These are phyloP conservation scores for Trypanosoma lewisi DNA, from an alignment of 208 protist species.

Conservation along the genomic window DNA sequence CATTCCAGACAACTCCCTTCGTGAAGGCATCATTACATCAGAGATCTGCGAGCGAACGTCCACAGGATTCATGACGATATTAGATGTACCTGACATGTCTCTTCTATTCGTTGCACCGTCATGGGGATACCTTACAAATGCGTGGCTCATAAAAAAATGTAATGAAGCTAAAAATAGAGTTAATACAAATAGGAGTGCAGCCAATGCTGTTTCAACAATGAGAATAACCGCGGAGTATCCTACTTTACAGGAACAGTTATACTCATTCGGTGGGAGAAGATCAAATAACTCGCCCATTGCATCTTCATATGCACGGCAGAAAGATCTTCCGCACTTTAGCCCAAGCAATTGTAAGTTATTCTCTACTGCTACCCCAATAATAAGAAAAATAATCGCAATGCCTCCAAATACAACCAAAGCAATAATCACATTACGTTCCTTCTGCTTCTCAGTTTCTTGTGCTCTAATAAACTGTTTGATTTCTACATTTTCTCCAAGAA, in stretches of 20 bases:
- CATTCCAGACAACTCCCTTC: too few relatives aligned
- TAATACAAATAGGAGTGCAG: conserved; percentile 13
- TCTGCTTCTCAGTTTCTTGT: conserved; percentile 18
- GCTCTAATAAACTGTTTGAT: conserved; percentile 22
- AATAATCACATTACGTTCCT: conserved; percentile 27
- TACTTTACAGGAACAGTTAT: conserved; percentile 1
- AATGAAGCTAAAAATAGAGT: background rate
- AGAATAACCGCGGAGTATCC: conserved; percentile 29
- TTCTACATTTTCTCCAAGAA: conserved; percentile 18
- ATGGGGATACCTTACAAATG: background rate
- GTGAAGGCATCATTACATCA: too few relatives aligned
- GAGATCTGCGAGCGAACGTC: too few relatives aligned
- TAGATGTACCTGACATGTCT: too few relatives aligned
- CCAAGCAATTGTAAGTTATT: conserved; percentile 18
- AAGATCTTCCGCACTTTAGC: conserved; percentile 43
- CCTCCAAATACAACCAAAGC: conserved; percentile 14
- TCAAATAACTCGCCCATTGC: conserved; percentile 40
- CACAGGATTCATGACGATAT: too few relatives aligned
- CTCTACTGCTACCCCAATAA: conserved; percentile 30
- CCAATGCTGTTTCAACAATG: conserved; percentile 26
- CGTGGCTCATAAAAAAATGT: conserved; percentile 1
- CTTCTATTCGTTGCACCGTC: background rate
- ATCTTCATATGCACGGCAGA: conserved; percentile 30
- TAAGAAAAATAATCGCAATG: conserved; percentile 27
- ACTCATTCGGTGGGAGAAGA: background rate